Conservation (phyloP, 139 green algal species). For the Diplosphaera chodatii region DNA sequence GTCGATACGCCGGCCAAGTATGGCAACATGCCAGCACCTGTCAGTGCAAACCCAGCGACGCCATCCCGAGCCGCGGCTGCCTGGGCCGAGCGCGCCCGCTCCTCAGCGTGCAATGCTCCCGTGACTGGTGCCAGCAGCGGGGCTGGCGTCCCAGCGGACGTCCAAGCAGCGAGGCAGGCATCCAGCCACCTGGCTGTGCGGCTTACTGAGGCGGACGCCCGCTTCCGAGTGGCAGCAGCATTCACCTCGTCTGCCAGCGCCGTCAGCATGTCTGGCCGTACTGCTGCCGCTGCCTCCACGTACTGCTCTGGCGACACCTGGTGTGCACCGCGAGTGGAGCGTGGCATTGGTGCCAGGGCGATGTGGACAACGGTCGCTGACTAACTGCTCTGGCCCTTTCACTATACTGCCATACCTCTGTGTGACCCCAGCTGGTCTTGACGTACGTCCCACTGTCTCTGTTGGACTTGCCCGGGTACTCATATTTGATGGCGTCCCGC, state of each 20-base stretch:
- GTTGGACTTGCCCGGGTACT: constrained; percentile 36
- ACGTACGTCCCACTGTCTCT: constrained; percentile 31
- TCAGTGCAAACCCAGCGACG: neutral
- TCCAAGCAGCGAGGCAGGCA: constrained; percentile 31
- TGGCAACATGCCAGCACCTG: too few species aligned
- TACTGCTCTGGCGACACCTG: constrained; percentile 36
- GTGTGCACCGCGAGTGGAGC: too few species aligned
- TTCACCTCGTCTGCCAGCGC: constrained; percentile 58
- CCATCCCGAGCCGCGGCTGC: constrained; percentile 16
- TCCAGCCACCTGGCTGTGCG: constrained; percentile 48
- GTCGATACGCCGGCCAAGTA: too few species aligned
- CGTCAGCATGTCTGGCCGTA: constrained; percentile 56
- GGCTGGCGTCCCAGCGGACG: neutral
- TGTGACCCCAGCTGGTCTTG: constrained; percentile 1
- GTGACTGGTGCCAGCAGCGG: constrained; percentile 31
- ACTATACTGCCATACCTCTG: constrained; percentile 10
- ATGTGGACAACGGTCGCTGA: too few species aligned
- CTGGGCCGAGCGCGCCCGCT: constrained; percentile 31
- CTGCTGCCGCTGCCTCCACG: constrained; percentile 36
- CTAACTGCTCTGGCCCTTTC: too few species aligned
- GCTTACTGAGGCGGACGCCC: constrained; percentile 13
- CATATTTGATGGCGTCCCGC: constrained; percentile 50
- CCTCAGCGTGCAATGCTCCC: constrained; percentile 20
- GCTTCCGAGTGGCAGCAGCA: constrained; percentile 7
- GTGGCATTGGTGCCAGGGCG: too few species aligned